Evolutionary conservation across 345 rosid genomes (phyloP).

Genomic region (Aurinia saxatilis): DNA sequence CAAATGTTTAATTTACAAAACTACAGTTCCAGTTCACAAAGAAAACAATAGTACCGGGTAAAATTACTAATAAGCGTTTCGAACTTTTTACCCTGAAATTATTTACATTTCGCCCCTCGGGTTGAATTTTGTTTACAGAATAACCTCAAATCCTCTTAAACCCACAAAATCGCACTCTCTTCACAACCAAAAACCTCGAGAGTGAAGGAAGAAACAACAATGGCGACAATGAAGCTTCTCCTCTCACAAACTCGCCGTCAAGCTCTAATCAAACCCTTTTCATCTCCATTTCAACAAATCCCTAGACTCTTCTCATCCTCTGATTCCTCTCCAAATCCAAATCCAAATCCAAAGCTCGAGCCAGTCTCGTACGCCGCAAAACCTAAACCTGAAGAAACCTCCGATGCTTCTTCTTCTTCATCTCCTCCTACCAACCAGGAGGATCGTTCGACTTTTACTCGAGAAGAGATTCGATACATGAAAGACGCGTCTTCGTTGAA

Average conservation of each 20-base stretch:
- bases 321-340: constrained; percentile 17
- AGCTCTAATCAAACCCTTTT: constrained; percentile 24
- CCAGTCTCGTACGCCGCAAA: constrained; percentile 60
- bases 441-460: constrained; percentile 39
- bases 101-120: constrained; percentile 10
- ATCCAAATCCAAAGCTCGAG: constrained; percentile 26
- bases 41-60: constrained; percentile 5
- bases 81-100: neutral
- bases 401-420: no score
- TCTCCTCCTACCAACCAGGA: constrained; percentile 14
- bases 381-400: constrained; percentile 34
- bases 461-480: constrained; percentile 71
- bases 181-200: constrained; percentile 17
- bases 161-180: constrained; percentile 11
- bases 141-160: neutral
- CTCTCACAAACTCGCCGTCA: constrained; percentile 51
- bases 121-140: neutral
- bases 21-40: neutral
- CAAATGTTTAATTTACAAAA: neutral
- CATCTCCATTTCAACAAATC: constrained; percentile 27
- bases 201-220: constrained; percentile 25
- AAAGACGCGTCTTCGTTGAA: constrained; percentile 48
- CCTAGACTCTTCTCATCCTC: constrained; percentile 34
- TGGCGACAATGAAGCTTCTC: constrained; percentile 49
- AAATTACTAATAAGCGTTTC: neutral